Conservation (phyloP, 208 protist genomes). For the Trypanosoma cruzi region DNA sequence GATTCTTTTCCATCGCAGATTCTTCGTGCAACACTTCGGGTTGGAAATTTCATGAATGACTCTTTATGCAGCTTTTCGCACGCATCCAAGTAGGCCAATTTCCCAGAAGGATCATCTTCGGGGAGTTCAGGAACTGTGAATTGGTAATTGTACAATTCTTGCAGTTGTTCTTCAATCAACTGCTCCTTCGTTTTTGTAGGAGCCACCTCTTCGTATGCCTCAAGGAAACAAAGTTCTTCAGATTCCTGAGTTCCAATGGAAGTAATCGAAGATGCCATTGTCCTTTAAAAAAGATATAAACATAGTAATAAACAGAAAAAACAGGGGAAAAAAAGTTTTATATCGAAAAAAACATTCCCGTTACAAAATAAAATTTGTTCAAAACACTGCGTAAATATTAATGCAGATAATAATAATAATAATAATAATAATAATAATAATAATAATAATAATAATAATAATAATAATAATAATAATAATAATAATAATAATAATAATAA, state of each 20-base stretch:
- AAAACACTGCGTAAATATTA: too few species aligned
- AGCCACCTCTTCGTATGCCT: conserved; percentile 66
- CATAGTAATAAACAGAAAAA: conserved; percentile 20
- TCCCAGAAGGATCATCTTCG: conserved; percentile 72
- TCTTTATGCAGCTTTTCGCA: conserved; percentile 53
- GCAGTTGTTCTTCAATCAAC: conserved; percentile 64
- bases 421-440: background rate
- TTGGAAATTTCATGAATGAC: conserved; percentile 82
- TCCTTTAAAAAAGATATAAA: conserved; percentile 11
- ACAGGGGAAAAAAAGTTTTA: conserved; percentile 4
- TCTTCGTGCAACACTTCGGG: conserved; percentile 55
- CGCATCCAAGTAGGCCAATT: conserved; percentile 55
- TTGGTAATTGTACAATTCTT: conserved; percentile 46
- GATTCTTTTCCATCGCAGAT: conserved; percentile 51
- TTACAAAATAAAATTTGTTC: too few species aligned
- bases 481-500: background rate
- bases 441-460: background rate
- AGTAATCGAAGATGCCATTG: conserved; percentile 3
- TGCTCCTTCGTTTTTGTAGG: conserved; percentile 67
- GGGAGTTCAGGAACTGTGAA: conserved; percentile 55
- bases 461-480: too few species aligned
- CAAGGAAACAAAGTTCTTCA: conserved; percentile 37
- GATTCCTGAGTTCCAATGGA: conserved; percentile 3
- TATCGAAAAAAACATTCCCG: background rate
- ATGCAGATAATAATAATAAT: conserved; percentile 1